A percentile compares a stretch with the other conserved stretches of the same genome.
Conservation (phyloP, 305 asterid genomes). For the Salvia sclarea region DNA sequence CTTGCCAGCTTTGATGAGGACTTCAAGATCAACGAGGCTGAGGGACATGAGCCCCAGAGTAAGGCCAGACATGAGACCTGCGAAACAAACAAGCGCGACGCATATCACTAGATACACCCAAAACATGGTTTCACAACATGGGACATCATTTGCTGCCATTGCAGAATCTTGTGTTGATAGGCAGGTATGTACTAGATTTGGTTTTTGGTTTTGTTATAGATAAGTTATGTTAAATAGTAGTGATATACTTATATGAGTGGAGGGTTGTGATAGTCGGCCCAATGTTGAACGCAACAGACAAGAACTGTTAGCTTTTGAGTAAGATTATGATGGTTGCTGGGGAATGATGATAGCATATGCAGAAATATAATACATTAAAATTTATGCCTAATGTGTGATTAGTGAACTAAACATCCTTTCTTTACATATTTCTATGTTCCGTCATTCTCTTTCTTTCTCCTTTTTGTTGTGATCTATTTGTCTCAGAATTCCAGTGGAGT, state of each 20-base stretch:
- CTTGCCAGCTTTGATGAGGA: conserved; percentile 67
- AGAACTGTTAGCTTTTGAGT: conserved; percentile 35
- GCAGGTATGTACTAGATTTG: conserved; percentile 7
- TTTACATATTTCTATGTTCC: not conserved
- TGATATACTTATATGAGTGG: conserved; percentile 16
- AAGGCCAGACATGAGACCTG: conserved; percentile 89
- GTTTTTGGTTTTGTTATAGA: conserved; percentile 13
- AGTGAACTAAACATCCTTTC: not conserved
- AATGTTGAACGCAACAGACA: conserved; percentile 32
- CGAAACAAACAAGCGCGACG: conserved; percentile 61
- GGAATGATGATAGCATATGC: conserved; percentile 23
- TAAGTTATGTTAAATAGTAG: conserved; percentile 9
- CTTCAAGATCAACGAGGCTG: conserved; percentile 85
- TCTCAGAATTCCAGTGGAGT: not conserved
- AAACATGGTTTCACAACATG: conserved; percentile 81
- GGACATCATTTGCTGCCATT: conserved; percentile 93
- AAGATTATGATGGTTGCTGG: conserved; percentile 28
- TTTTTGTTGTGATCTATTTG: not conserved
- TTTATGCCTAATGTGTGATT: not conserved
- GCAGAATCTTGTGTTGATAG: too few relatives aligned
- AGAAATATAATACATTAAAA: not conserved
- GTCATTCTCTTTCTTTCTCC: not conserved
- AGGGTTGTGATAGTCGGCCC: conserved; percentile 2
- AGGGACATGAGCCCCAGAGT: conserved; percentile 90
- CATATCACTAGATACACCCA: conserved; percentile 66